Conservation (phyloP, 768 basidiomycete species). For the Lactarius tabidus region DNA sequence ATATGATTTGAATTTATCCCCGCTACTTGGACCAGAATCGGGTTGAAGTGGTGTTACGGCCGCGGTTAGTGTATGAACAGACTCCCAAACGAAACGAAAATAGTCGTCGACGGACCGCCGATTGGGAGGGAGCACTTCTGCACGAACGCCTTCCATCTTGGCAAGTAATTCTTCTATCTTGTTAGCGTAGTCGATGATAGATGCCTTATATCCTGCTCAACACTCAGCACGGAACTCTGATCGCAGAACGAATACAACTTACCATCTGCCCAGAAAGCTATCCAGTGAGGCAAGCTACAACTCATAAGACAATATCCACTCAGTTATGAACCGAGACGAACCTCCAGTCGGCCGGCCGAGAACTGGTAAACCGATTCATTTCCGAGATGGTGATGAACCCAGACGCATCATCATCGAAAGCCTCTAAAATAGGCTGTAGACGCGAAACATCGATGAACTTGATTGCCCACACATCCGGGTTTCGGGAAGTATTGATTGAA, state of each 20-base stretch:
- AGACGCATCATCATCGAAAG: slow-evolving; percentile 35
- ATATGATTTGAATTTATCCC: slow-evolving; percentile 27
- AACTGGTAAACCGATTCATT: slow-evolving; percentile 32
- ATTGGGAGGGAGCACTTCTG: slow-evolving; percentile 14
- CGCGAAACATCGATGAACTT: slow-evolving; percentile 25
- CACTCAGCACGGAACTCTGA: not conserved
- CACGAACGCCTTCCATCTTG: slow-evolving; percentile 19
- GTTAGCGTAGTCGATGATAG: slow-evolving; percentile 18
- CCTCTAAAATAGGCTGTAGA: slow-evolving; percentile 31
- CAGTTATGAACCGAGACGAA: not conserved
- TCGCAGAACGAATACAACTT: not conserved
- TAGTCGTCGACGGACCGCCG: not conserved
- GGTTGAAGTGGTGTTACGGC: not conserved
- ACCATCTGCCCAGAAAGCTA: slow-evolving; percentile 33
- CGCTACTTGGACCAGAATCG: not conserved
- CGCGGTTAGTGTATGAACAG: slow-evolving; percentile 7
- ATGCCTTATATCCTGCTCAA: slow-evolving; percentile 8
- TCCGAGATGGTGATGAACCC: slow-evolving; percentile 35
- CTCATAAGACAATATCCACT: not conserved
- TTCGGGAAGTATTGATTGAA: not conserved
- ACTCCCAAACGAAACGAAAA: not conserved
- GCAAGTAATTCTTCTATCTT: slow-evolving; percentile 18
- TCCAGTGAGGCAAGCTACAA: slow-evolving; percentile 32
- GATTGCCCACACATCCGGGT: slow-evolving; percentile 32
- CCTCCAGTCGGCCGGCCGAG: slow-evolving; percentile 32